Evolutionary conservation across 495 filamentous ascomycete species (phyloP), one percentile per base, ranked within the genome.

Genomic region (Aspergillus baeticus): DNA sequence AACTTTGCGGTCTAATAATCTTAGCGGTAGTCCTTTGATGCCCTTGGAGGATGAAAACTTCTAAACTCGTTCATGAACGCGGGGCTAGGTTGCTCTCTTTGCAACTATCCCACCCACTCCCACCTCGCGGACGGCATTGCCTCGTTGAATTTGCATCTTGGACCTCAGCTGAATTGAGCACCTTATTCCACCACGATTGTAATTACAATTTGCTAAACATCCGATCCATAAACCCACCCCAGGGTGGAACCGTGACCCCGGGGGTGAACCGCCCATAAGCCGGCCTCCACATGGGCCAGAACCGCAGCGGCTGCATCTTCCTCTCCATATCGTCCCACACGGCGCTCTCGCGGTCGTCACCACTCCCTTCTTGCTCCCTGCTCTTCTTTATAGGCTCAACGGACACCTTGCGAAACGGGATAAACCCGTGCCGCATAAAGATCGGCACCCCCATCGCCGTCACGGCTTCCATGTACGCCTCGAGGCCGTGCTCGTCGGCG

Each of bases 251-350:
- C 34, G 36, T 52, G 35, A 14, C 35, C 14, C 49, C 49, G 1
- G 35, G 23, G 11, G 39, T 36, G 17, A 52, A 26, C 36, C 14
- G 18, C 5, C 45, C 45, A 31, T 34, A 31, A 6, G 33, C 14
- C 1, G 49, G 49, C 14, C 49, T 22, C 49, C 49, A 51, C 49
- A 51, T 51, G 11, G 50, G 50, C 50, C 50, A 53, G 21, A 43
- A 43, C 20, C 29, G 26, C 37, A 43, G 17, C 38, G 50, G 50
- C 50, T 43, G 49, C 37, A 53, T 53, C 22, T 53, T 53, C 36
- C 13, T 18, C 38, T 53, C 50, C 50, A 53, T 53, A 1, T 43
- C 38, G 22, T 21, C 33, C 50, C 50, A 53, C 37, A 43, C 37
- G n/a, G n/a, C n/a, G n/a, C n/a, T n/a, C n/a, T n/a, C n/a, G n/a